Evolutionary conservation across 345 rosid species (phyloP).

Genomic region (Psidium friedrichsthalianum): DNA sequence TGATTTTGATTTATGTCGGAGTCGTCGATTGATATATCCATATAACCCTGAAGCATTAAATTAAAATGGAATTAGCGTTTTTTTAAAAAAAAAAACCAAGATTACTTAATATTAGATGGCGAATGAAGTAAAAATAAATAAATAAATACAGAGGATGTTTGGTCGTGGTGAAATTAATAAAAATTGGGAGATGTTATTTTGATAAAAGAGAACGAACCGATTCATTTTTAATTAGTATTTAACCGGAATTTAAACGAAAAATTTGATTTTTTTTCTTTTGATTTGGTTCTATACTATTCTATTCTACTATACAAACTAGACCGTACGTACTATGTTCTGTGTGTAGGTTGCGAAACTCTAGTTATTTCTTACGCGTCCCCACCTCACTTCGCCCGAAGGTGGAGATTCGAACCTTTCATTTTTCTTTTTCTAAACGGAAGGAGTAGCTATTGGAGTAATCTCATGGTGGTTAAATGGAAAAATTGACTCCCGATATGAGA

Average conservation of each 20-base stretch:
- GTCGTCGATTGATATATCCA: neutral
- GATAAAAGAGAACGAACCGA: neutral
- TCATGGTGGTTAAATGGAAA: too few species aligned
- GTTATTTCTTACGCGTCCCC: too few species aligned
- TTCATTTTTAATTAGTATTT: neutral
- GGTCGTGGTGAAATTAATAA: neutral
- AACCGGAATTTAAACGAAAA: neutral
- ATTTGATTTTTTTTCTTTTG: neutral
- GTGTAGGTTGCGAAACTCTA: too few species aligned
- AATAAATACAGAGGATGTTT: too few species aligned
- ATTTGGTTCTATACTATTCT: too few species aligned
- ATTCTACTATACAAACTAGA: too few species aligned
- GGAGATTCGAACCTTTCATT: too few species aligned
- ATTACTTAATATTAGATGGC: neutral
- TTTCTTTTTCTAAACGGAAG: too few species aligned
- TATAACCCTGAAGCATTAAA: neutral
- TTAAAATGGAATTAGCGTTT: neutral
- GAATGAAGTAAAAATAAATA: neutral
- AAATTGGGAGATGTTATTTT: neutral
- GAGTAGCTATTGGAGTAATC: too few species aligned
- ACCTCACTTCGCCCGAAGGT: too few species aligned
- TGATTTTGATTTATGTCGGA: neutral
- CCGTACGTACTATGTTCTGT: too few species aligned
- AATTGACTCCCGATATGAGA: too few species aligned
- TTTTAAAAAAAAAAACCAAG: neutral